These are phyloP conservation scores for Skeletonema tropicum DNA, from an alignment of 108 stramenopile species.

Conservation along the genomic window DNA sequence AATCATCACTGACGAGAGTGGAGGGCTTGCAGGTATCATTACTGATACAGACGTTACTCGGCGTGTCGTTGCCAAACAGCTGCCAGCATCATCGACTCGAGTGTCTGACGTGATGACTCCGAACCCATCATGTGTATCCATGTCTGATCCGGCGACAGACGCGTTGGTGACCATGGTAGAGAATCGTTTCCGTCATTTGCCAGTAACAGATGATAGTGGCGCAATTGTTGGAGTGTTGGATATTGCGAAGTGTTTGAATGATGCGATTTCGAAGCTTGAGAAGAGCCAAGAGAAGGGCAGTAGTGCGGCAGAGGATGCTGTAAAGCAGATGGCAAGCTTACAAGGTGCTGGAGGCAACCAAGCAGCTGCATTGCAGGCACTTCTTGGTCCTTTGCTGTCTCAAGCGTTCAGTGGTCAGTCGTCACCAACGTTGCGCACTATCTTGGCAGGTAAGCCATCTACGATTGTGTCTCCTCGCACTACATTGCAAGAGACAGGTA, in stretches of 20 bases:
- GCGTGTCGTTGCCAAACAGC: slow-evolving; percentile 72
- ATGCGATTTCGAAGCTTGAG: slow-evolving; percentile 92
- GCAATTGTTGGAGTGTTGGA: slow-evolving; percentile 89
- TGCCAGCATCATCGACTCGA: slow-evolving; percentile 59
- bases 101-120: slow-evolving; percentile 84
- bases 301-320: slow-evolving; percentile 67
- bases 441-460: slow-evolving; percentile 73
- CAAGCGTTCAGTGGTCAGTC: slow-evolving; percentile 77
- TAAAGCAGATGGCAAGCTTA: slow-evolving; percentile 56
- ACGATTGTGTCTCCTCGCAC: slow-evolving; percentile 72
- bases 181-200: slow-evolving; percentile 92
- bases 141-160: slow-evolving; percentile 85
- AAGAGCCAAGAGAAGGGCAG: slow-evolving; percentile 60
- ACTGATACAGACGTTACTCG: slow-evolving; percentile 86
- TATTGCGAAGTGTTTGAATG: slow-evolving; percentile 95
- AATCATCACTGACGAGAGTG: slow-evolving; percentile 56
- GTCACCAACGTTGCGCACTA: slow-evolving; percentile 72
- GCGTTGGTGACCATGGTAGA: slow-evolving; percentile 93
- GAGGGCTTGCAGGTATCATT: slow-evolving; percentile 81
- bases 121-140: slow-evolving; percentile 82
- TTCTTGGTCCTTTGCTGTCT: slow-evolving; percentile 70
- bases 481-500: slow-evolving; percentile 74
- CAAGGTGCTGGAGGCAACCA: slow-evolving; percentile 67
- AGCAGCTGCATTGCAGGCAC: slow-evolving; percentile 67
- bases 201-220: slow-evolving; percentile 85